These are phyloP conservation scores for Globisporangium paroecandrum DNA, from an alignment of 352 stramenopile genomes.

Conservation along the genomic window DNA sequence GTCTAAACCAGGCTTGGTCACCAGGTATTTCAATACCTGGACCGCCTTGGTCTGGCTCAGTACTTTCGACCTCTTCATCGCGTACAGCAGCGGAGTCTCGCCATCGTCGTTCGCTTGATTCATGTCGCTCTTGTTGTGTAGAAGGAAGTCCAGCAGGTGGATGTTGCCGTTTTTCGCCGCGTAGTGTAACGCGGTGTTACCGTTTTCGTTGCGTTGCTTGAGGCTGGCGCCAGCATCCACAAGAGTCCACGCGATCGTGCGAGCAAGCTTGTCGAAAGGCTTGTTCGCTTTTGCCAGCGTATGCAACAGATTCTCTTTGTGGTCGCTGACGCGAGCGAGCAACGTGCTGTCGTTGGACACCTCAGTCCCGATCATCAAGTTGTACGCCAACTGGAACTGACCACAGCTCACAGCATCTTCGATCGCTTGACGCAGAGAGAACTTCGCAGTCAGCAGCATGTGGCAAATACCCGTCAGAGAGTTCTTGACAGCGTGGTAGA, in stretches of 20 bases:
- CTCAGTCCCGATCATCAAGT: constrained; percentile 58
- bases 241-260: constrained; percentile 63
- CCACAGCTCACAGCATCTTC: constrained; percentile 67
- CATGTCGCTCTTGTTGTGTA: constrained; percentile 47
- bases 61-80: constrained; percentile 42
- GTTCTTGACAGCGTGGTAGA: constrained; percentile 73
- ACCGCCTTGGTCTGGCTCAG: constrained; percentile 22
- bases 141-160: constrained; percentile 69
- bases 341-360: constrained; percentile 37
- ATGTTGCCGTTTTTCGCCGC: constrained; percentile 49
- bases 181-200: constrained; percentile 58
- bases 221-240: constrained; percentile 47
- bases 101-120: constrained; percentile 41
- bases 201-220: constrained; percentile 25
- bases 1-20: constrained; percentile 30
- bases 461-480: constrained; percentile 72
- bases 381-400: constrained; percentile 69
- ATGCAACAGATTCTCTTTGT: constrained; percentile 59
- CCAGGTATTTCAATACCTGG: constrained; percentile 46
- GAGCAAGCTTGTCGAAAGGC: constrained; percentile 51
- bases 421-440: constrained; percentile 65
- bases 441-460: constrained; percentile 72
- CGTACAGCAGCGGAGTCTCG: constrained; percentile 54
- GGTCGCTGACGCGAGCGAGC: constrained; percentile 37
- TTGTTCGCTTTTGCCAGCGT: constrained; percentile 53